phyloP scores from a whole-genome alignment of 331 rosid species.

The Rosa hybrid region DNA sequence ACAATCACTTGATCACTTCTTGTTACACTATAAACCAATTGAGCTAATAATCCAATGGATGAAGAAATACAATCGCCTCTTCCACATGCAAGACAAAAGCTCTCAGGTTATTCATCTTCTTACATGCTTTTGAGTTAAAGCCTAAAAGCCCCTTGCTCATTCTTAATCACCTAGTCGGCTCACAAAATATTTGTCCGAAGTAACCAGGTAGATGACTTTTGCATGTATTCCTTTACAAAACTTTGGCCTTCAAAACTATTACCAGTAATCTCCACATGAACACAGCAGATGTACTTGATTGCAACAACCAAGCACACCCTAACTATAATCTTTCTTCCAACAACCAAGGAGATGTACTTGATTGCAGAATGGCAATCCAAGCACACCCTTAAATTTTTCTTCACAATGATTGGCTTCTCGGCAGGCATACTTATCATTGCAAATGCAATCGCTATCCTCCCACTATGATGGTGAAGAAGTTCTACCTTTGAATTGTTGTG shows the following conservation, averaged over 20 bases:
- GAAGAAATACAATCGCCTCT: neutral
- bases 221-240: neutral
- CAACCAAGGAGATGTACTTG: constrained; percentile 34
- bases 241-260: constrained; percentile 1
- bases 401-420: constrained; percentile 36
- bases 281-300: constrained; percentile 39
- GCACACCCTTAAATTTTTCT: constrained; percentile 22
- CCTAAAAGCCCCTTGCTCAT: constrained; percentile 10
- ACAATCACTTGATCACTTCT: neutral
- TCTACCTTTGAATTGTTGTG: constrained; percentile 19
- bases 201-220: neutral
- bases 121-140: no score
- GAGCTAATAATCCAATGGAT: neutral
- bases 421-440: constrained; percentile 18
- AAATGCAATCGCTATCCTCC: constrained; percentile 41
- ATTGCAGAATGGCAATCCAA: constrained; percentile 40
- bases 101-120: no score
- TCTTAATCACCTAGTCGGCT: neutral
- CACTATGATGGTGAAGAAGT: constrained; percentile 37
- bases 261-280: constrained; percentile 40
- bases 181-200: neutral
- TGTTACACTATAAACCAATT: neutral
- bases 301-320: constrained; percentile 21
- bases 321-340: constrained; percentile 32
- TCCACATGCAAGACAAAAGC: neutral